A percentile compares a stretch with the other conserved stretches of the same genome.
These are phyloP conservation scores for Populus simonii DNA, from an alignment of 345 rosid genomes.

Conservation along the genomic window DNA sequence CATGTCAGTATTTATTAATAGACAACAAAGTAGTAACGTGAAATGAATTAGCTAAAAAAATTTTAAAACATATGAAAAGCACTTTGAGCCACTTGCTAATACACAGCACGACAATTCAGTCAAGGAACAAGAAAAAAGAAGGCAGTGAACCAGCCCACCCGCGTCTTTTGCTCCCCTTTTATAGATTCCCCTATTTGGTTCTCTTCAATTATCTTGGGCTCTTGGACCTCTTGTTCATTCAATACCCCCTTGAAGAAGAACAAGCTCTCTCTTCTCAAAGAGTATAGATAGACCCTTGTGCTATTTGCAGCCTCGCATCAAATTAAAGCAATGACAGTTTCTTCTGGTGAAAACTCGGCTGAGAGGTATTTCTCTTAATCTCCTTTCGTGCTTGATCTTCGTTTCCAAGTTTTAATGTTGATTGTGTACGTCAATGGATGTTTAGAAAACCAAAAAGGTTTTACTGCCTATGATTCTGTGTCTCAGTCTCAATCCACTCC, in stretches of 20 bases:
- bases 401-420: not conserved
- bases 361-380: not conserved
- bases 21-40: too few species aligned
- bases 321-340: not conserved
- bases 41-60: too few species aligned
- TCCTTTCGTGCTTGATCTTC: too few species aligned
- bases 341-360: not conserved
- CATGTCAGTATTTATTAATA: too few species aligned
- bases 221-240: not conserved
- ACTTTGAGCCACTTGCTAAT: too few species aligned
- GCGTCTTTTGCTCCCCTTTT: not conserved
- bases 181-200: not conserved
- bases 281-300: not conserved
- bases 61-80: too few species aligned
- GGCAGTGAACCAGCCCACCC: not conserved
- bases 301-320: not conserved
- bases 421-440: too few species aligned
- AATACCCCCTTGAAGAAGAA: not conserved
- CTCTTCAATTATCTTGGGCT: not conserved
- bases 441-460: too few species aligned
- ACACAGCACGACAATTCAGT: too few species aligned
- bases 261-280: not conserved
- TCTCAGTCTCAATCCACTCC: too few species aligned
- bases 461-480: too few species aligned
- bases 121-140: too few species aligned